These are phyloP conservation scores for Scalesia atractyloides DNA, from an alignment of 129 eudicot species.

Conservation along the genomic window DNA sequence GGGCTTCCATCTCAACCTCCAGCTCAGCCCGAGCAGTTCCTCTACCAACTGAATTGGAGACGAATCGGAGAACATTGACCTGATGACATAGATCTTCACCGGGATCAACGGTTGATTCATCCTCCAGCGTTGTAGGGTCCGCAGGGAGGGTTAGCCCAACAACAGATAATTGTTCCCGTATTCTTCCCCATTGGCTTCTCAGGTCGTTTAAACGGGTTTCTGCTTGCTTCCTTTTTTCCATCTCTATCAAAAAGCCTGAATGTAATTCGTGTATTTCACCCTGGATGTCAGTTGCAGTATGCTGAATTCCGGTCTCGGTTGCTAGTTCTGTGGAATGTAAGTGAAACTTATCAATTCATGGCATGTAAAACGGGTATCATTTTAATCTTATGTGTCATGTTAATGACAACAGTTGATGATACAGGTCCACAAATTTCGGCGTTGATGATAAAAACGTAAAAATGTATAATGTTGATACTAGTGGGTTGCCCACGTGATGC, in stretches of 20 bases:
- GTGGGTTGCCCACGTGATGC: not conserved
- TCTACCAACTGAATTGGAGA: conserved; percentile 76
- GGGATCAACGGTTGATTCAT: conserved; percentile 54
- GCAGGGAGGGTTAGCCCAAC: conserved; percentile 73
- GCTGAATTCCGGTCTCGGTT: conserved; percentile 61
- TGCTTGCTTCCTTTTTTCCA: conserved; percentile 83
- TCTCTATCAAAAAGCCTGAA: conserved; percentile 62
- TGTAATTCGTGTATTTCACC: conserved; percentile 67
- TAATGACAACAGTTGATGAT: not conserved
- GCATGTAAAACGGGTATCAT: not conserved
- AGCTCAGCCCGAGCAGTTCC: conserved; percentile 83
- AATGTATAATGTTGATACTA: not conserved
- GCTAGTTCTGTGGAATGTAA: conserved; percentile 62
- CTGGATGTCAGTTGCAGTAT: conserved; percentile 51
- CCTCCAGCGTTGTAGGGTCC: conserved; percentile 51
- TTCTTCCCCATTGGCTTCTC: conserved; percentile 68
- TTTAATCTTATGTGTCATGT: conserved; percentile 3
- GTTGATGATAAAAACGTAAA: not conserved
- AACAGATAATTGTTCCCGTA: conserved; percentile 56
- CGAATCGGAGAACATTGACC: conserved; percentile 62
- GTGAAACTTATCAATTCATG: not conserved
- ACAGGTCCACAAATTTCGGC: not conserved
- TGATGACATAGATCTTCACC: conserved; percentile 70
- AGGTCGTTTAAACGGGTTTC: conserved; percentile 58
- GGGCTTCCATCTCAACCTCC: conserved; percentile 80